Percentiles rank a stretch among this genome's conserved stretches.
Conservation (phyloP, 2,329 filamentous ascomycete species). For the Talaromyces sp. region DNA sequence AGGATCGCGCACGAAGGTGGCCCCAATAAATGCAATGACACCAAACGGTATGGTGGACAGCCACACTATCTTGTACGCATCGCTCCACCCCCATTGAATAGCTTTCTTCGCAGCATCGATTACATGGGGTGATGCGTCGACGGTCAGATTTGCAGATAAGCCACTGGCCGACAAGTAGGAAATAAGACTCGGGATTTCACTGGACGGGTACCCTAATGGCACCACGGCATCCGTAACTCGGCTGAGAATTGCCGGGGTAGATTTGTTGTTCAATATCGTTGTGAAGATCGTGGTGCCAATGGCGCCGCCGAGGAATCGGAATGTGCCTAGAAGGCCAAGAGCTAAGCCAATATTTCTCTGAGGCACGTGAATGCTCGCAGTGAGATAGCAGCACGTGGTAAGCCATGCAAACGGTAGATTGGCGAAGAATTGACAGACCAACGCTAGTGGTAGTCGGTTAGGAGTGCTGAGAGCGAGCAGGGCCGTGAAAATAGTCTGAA, state of each 20-base stretch:
- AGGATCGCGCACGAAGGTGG: slow-evolving; percentile 2
- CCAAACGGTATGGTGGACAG: slow-evolving; percentile 4
- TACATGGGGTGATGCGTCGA: not conserved
- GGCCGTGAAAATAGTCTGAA: not conserved
- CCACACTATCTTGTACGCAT: slow-evolving; percentile 2
- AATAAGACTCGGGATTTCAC: not conserved
- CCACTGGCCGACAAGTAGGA: not conserved
- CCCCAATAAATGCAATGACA: slow-evolving; percentile 1
- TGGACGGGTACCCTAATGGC: not conserved
- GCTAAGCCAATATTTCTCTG: slow-evolving; percentile 3
- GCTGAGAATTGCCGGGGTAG: not conserved
- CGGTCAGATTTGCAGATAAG: not conserved
- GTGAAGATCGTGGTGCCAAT: slow-evolving; percentile 1
- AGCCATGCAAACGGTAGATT: slow-evolving; percentile 1
- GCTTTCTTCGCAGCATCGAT: not conserved
- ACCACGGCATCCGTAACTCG: not conserved
- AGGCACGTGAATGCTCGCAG: slow-evolving; percentile 1
- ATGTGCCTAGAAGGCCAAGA: not conserved
- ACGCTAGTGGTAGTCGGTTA: not conserved
- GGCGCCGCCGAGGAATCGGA: not conserved
- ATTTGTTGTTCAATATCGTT: not conserved
- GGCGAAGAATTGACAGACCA: not conserved
- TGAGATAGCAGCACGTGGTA: not conserved
- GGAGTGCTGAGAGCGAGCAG: not conserved
- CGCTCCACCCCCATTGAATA: not conserved